Base-by-base conservation (phyloP, 331 rosid species). In the Telfairia occidentalis region DNA sequence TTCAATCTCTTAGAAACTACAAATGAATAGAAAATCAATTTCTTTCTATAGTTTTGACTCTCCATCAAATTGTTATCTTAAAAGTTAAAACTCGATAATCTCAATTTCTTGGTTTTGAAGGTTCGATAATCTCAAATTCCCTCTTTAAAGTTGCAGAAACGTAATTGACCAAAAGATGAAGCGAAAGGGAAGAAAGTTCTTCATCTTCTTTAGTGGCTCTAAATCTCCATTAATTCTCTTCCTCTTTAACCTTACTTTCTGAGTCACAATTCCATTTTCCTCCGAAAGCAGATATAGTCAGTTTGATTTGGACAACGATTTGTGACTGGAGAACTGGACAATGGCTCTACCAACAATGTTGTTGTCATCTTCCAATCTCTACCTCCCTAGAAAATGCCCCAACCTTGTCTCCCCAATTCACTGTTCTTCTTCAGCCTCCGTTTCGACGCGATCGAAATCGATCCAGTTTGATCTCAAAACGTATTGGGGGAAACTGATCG, bases 391-490 rank as follows among this genome's bases (percentile, higher is more conserved):
- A 52, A 52, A 52, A 52, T 19, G 11, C 58, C 58, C 58, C 58
- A 52, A 52, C 9, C 58, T n/a, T 52, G 19, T 52, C 58, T 7
- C 82, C 42, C 40, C 82, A 55, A 45, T 83, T 53, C 86, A 81
- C 18, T 84, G 90, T 71, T 91, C 87, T 30, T 70, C 83, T 54
- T 60, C 76, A 76, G 46, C 81, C 15, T 60, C 85, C 50, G 79
- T 84, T 74, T 70, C 81, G 13, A 63, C 67, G 74, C 70, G 26
- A 43, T 60, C 79, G 7, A 67, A 10, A 52, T 67, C 82, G n/a
- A n/a, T 45, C 74, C 73, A 84, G 5, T 92, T 92, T 79, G 93
- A 92, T 86, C 78, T 92, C 86, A 92, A 83, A 85, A 81, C 88
- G 5, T 90, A 90, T 65, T 92, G 97, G 98, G 61, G 81, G 23